phyloP scores from a whole-genome alignment of 2,329 filamentous ascomycete species.

The Aureobasidium subglaciale region DNA sequence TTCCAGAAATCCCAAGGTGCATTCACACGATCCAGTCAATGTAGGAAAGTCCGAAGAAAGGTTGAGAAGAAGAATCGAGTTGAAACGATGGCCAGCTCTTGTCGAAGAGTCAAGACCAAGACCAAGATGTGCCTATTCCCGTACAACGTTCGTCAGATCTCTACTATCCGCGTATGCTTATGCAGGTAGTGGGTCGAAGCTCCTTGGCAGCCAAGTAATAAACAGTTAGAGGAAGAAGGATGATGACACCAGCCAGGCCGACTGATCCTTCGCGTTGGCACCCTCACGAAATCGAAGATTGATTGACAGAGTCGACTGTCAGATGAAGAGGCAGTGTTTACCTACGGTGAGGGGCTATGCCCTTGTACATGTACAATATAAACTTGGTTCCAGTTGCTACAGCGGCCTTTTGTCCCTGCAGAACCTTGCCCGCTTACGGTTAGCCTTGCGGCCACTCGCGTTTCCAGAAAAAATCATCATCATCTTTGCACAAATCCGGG shows the following conservation, averaged over 20 bases:
- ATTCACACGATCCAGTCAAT: background rate
- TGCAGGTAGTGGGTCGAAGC: constrained; percentile 6
- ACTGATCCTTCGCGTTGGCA: background rate
- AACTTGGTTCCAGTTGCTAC: constrained; percentile 9
- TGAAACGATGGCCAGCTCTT: constrained; percentile 5
- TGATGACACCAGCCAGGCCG: constrained; percentile 4
- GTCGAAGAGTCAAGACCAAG: constrained; percentile 9
- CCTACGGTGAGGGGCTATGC: constrained; percentile 6
- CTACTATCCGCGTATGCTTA: constrained; percentile 5
- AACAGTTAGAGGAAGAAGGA: background rate
- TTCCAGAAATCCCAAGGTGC: background rate
- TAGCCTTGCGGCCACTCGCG: constrained; percentile 12
- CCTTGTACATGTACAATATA: constrained; percentile 6
- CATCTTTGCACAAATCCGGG: background rate
- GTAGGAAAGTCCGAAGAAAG: background rate
- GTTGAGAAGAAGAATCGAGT: background rate
- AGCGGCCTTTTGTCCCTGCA: constrained; percentile 14
- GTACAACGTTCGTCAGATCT: constrained; percentile 7
- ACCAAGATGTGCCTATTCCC: constrained; percentile 6
- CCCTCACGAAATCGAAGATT: background rate
- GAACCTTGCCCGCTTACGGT: background rate
- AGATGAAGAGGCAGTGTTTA: background rate
- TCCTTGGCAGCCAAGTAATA: constrained; percentile 11
- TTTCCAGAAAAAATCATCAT: constrained; percentile 10
- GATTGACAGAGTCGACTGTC: background rate